phyloP scores from a whole-genome alignment of 1,139 yeast genomes.

The Eremothecium cymbalariae region DNA sequence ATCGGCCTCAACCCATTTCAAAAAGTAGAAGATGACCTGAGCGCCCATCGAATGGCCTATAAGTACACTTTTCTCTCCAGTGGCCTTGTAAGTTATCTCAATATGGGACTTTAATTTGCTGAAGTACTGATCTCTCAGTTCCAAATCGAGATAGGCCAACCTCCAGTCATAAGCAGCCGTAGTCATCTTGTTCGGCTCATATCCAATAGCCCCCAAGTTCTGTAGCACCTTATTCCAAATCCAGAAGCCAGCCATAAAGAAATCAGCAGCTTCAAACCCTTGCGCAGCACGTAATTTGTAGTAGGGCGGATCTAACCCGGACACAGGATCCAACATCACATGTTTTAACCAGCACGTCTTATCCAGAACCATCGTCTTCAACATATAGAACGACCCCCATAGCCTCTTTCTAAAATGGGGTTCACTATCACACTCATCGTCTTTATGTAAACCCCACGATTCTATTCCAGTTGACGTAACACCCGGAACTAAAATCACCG shows the following conservation, averaged over 20 bases:
- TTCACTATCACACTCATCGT: conserved; percentile 72
- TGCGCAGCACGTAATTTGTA: conserved; percentile 81
- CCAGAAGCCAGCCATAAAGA: conserved; percentile 96
- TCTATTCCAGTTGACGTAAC: conserved; percentile 93
- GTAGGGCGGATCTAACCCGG: conserved; percentile 87
- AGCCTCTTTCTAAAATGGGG: conserved; percentile 81
- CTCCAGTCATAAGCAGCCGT: conserved; percentile 97
- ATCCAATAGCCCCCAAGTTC: conserved; percentile 87
- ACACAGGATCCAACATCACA: conserved; percentile 76
- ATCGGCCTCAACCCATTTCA: conserved; percentile 92
- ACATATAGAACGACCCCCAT: conserved; percentile 97
- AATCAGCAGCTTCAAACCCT: conserved; percentile 96
- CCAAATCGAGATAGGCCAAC: conserved; percentile 79
- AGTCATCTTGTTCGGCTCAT: conserved; percentile 82
- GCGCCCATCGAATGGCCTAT: conserved; percentile 97
- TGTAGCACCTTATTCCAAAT: conserved; percentile 93
- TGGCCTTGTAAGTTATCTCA: conserved; percentile 44
- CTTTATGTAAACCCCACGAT: conserved; percentile 76
- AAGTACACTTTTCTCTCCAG: conserved; percentile 68
- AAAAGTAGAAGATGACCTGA: conserved; percentile 75
- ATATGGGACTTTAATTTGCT: conserved; percentile 63
- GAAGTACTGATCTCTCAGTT: conserved; percentile 78
- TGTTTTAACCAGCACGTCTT: conserved; percentile 91
- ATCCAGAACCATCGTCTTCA: conserved; percentile 83
- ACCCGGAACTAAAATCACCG: conserved; percentile 92